Evolutionary conservation across 345 rosid genomes (phyloP), one percentile per base, ranked within the genome.

Genomic region (Camelina neglecta): DNA sequence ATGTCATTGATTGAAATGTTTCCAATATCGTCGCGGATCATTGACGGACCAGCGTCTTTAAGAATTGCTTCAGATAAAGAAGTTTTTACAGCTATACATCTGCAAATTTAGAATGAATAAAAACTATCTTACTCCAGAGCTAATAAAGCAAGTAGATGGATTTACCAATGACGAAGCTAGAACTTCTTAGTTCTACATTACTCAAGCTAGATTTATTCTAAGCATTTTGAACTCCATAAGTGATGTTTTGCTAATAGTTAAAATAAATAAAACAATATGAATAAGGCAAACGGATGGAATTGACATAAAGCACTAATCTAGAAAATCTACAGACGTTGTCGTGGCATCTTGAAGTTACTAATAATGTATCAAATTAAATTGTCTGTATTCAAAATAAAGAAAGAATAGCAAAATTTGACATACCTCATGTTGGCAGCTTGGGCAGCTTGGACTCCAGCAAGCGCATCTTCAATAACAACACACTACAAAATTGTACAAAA

Each of bases 401-500:
- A 7, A 33, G 59, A 74, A 20, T 42, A 53, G 12, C 57, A 55
- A 55, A 55, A 10, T 12, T 21, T 18, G 45, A 48, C 47, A 49
- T 55, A 94, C 97, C 97, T 90, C 97, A 94, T 94, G 65, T 83
- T 72, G 70, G 98, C 98, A 77, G 97, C 96, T 80, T 86, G 82
- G 35, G 98, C 98, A 69, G 98, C 97, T 81, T 88, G 96, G 69
- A 94, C 90, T 79, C 98, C 98, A 63, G 97, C 97, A 71, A 90
- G 81, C 44, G 98, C 98, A 79, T 94, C 98, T 84, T 94, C 97
- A 81, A 92, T 87, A 66, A 92, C 96, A 80, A 94, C 59, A 66
- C 98, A 92, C 98, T 94, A 77, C 60, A 72, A 74, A 47, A 77
- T 35, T 38, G 71, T 50, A 73, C 38, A 42, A 38, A 64, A 63